phyloP scores from a whole-genome alignment of 2,329 filamentous ascomycete genomes.

The Teratosphaeria gauchensis region DNA sequence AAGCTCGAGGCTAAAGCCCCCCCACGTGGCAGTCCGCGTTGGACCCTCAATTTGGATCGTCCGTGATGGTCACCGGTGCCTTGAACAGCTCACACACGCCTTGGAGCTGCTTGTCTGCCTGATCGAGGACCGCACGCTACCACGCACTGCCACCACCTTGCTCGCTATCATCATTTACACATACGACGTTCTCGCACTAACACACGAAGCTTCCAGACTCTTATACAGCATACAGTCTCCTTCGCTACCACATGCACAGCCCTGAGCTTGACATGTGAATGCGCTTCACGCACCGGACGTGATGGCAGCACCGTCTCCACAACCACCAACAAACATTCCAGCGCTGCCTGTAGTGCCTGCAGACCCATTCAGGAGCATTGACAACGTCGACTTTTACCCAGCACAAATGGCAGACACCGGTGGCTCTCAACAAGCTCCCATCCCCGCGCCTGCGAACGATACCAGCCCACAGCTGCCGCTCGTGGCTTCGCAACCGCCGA shows the following conservation, averaged over 20 bases:
- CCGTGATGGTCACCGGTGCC: not conserved
- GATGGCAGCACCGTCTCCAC: conserved; percentile 3
- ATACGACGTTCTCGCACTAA: not conserved
- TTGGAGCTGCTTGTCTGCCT: not conserved
- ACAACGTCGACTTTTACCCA: not conserved
- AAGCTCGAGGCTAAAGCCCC: not conserved
- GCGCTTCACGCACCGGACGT: not conserved
- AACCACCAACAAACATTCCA: not conserved
- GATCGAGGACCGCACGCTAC: not conserved
- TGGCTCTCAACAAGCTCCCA: not conserved
- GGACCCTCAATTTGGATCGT: not conserved
- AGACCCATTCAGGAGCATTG: not conserved
- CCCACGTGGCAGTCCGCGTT: not conserved
- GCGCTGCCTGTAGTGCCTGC: not conserved
- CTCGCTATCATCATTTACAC: not conserved
- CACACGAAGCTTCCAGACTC: not conserved
- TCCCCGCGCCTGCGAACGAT: not conserved
- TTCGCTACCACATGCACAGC: not conserved
- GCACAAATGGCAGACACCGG: not conserved
- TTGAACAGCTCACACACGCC: not conserved
- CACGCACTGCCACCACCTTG: not conserved
- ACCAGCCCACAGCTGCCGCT: not conserved
- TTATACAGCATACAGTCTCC: not conserved
- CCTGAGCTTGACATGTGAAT: not conserved
- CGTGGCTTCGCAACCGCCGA: not conserved